Conservation (phyloP, 352 stramenopile species). For the Phytopythium delawarense region DNA sequence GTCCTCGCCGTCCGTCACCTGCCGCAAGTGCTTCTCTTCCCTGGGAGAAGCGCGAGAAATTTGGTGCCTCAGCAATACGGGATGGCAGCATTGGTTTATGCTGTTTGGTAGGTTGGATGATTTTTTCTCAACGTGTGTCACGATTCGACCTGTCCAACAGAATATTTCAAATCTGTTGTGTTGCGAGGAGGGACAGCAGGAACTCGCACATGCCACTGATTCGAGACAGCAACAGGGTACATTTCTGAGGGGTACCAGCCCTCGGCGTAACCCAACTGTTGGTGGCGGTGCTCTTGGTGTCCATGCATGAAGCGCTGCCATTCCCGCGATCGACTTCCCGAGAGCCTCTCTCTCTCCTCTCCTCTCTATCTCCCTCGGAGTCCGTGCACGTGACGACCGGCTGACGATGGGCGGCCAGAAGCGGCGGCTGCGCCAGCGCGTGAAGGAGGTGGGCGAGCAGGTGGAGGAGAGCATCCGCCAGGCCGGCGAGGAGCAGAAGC, state of each 20-base stretch:
- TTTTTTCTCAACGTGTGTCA: background rate
- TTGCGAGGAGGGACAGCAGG: too few species aligned
- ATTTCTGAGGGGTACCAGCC: background rate
- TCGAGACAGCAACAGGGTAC: background rate
- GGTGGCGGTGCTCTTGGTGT: slow-evolving; percentile 1
- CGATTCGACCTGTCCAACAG: background rate
- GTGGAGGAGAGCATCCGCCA: slow-evolving; percentile 80
- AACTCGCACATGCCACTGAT: background rate
- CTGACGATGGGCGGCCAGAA: slow-evolving; percentile 36
- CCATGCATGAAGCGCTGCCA: slow-evolving; percentile 6
- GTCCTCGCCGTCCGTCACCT: background rate
- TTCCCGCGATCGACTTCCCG: background rate
- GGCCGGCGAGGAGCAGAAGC: slow-evolving; percentile 73
- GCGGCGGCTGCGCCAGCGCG: slow-evolving; percentile 59
- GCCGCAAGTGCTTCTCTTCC: background rate
- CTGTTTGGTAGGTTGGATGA: slow-evolving; percentile 1
- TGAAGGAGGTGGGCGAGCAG: slow-evolving; percentile 58
- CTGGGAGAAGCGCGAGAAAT: background rate
- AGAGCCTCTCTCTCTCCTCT: background rate
- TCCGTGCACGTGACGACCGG: background rate
- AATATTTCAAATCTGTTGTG: slow-evolving; percentile 1
- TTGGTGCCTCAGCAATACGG: background rate
- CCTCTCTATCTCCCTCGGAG: background rate
- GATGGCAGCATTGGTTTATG: background rate
- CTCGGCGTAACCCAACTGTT: slow-evolving; percentile 2